Conservation (phyloP, 2,329 filamentous ascomycete genomes). For the Talaromyces islandicus region DNA sequence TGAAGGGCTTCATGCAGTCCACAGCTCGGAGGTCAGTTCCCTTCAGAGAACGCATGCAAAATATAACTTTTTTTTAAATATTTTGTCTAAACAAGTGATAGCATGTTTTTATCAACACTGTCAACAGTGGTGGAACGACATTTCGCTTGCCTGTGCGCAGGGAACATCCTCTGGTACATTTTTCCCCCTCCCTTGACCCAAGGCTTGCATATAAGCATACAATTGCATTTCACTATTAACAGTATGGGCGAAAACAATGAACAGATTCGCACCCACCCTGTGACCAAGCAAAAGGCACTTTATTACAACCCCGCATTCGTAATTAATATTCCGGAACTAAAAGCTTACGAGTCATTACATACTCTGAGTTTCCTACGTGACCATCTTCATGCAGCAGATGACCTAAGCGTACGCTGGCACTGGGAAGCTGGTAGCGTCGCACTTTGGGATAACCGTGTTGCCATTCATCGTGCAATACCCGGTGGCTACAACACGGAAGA, state of each 20-base stretch:
- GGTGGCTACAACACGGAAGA: slow-evolving; percentile 4
- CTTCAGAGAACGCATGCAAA: background rate
- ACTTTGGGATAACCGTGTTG: slow-evolving; percentile 3
- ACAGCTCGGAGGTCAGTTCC: slow-evolving; percentile 2
- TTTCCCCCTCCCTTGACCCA: background rate
- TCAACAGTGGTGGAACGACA: slow-evolving; percentile 1
- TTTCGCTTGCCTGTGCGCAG: slow-evolving; percentile 4
- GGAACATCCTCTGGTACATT: slow-evolving; percentile 3
- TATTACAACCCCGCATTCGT: slow-evolving; percentile 4
- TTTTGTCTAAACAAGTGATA: background rate
- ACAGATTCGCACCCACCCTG: slow-evolving; percentile 3
- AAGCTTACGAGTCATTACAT: background rate
- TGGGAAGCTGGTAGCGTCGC: slow-evolving; percentile 4
- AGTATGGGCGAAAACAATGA: background rate
- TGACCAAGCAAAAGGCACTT: background rate
- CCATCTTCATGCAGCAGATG: slow-evolving; percentile 2
- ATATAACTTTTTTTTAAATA: background rate
- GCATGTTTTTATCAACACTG: slow-evolving; percentile 3
- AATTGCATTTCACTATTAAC: background rate
- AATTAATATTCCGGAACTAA: slow-evolving; percentile 2
- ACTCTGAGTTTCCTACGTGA: background rate
- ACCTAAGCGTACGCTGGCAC: slow-evolving; percentile 3
- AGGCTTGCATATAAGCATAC: too few species aligned
- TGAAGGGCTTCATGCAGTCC: slow-evolving; percentile 3
- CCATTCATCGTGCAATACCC: slow-evolving; percentile 1